Evolutionary conservation across 768 basidiomycete genomes (phyloP), one percentile per base, ranked within the genome.

Genomic region (Boletus reticulatus): DNA sequence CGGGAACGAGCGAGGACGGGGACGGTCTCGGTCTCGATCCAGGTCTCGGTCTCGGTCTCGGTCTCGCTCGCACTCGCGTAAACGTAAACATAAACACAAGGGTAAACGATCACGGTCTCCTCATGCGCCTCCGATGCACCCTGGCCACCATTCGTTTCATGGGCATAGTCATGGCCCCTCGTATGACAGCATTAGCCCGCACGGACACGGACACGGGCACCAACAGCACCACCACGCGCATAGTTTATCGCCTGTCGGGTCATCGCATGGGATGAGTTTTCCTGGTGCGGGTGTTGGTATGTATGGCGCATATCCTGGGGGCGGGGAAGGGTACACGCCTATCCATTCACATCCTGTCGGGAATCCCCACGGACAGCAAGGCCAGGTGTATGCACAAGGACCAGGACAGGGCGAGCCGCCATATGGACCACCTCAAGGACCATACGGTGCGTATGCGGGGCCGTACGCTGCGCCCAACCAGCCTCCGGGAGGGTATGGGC

Each of bases 321-420:
- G 24, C 7, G 20, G 19, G 10, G 44, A 52, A 6, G 54, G 52
- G 43, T 54, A 64, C 9, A 2, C n/a, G 2, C 56, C 62, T 3
- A 10, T 27, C 2, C 63, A 55, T 6, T 52, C 59, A 20, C 34
- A 42, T 12, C 50, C 60, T 4, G 46, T 57, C 1, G 60, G 55
- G 11, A 2, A 44, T 5, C 48, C 34, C 4, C 4, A 17, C 11
- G 46, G 29, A 4, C 44, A 17, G 4, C 4, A 17, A 6, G 46
- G 29, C 11, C 44, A 17, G 4, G 36, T 1, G 14, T 37, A 37
- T 37, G 50, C 13, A 9, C 29, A 14, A 7, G 39, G 41, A 34
- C 24, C 13, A 6, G 37, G 36, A 27, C 48, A 10, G 17, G 22
- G 11, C 16, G 14, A n/a, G 24, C 43, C 27, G 16, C 24, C 13